Base-by-base conservation (phyloP, 805 yeast genomes). In the Kodamaea restingae region DNA sequence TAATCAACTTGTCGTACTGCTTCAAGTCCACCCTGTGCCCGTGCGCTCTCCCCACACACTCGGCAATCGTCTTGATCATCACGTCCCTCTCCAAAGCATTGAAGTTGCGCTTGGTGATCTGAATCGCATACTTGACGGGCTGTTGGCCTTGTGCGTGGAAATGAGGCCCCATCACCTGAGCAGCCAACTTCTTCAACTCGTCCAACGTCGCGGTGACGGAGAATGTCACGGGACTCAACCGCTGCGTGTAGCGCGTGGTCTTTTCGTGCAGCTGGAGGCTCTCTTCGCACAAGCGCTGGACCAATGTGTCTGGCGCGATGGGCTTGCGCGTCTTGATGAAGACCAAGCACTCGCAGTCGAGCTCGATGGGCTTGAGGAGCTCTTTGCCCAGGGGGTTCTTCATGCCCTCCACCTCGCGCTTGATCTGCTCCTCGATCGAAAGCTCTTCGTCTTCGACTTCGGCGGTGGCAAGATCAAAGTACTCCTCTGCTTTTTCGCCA, bases 291-390 rank as follows among this genome's bases (percentile, higher is more conserved):
- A 91, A 62, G 20, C 65, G 63, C 26, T 70, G 66, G 7, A 86
- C 91, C 39, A 93, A 74, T 3, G 67, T 60, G 24, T 80, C 93
- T 0, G 98, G 96, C 15, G 76, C 79, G 5, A 90, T 71, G 0
- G 97, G 96, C 47, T 67, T 74, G 50, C 84, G 76, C 1, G 88
- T 78, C 52, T 95, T 85, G 51, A 88, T 76, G 56, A 91, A 93
- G 1, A 88, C 76, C 31, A 93, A 79, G 60, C 95, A 87, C 56
- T 86, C 95, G 52, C 88, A 81, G 14, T 80, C 82, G 25, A 87
- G 58, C 4, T 78, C 81, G 18, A 85, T 70, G 32, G 84, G 80
- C 35, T 70, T 65, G 18, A 84, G 58, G 7, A 78, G 57, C 26
- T 52, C 56, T 30, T 71, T 71, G 41, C 75, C 76, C 40, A 69